Percentiles rank a stretch among this genome's conserved stretches.
Evolutionary conservation across 192 early-diverging fungal genomes (phyloP).

Genomic region (Powellomyces hirtus): DNA sequence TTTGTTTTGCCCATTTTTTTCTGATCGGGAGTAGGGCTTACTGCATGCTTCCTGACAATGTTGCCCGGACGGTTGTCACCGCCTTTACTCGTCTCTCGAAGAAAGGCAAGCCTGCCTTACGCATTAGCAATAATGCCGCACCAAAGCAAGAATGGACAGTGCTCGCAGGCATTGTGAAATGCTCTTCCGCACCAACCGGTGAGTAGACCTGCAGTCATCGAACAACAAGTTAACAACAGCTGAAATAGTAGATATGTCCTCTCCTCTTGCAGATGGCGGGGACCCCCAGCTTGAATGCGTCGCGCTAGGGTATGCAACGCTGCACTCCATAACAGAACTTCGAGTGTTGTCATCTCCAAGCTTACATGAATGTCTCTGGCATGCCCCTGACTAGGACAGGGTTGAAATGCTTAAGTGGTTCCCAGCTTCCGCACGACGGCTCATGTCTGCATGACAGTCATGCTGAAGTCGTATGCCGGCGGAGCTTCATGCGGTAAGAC

Average conservation of each 20-base stretch:
- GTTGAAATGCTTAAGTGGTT: conserved; percentile 73
- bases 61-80: conserved; percentile 53
- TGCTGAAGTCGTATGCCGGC: conserved; percentile 83
- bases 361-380: no score
- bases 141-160: conserved; percentile 79
- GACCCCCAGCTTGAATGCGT: conserved; percentile 33
- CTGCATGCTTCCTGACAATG: neutral
- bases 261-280: no score
- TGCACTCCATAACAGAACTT: neutral
- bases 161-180: conserved; percentile 69
- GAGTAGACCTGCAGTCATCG: neutral
- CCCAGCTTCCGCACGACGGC: conserved; percentile 58
- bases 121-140: conserved; percentile 9
- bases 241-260: no score
- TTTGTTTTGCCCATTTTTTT: no score
- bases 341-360: neutral
- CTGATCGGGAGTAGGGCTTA: no score
- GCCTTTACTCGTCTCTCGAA: conserved; percentile 65
- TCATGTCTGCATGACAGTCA: conserved; percentile 79
- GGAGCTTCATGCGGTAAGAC: conserved; percentile 71
- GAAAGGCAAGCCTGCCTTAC: conserved; percentile 67
- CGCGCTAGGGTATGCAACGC: conserved; percentile 24
- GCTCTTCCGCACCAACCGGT: neutral
- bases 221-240: no score
- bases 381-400: conserved; percentile 61